Percentiles rank a stretch among this genome's conserved stretches.
Conservation (phyloP, 2,329 filamentous ascomycete genomes). For the Fusarium hainanense region DNA sequence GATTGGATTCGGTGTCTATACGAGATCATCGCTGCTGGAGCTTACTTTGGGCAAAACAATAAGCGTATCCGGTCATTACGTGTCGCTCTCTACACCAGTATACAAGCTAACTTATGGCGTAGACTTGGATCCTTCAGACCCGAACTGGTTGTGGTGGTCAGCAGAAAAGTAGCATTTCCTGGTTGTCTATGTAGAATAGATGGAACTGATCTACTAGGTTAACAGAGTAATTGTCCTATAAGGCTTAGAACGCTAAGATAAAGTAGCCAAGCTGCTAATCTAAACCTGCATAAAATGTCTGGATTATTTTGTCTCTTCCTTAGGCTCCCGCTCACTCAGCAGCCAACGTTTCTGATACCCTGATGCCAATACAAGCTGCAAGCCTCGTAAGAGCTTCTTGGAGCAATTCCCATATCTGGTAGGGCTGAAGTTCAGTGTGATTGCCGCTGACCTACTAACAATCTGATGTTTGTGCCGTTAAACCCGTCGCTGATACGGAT, state of each 20-base stretch:
- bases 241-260: not conserved
- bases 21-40: not conserved
- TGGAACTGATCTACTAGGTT: not conserved
- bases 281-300: not conserved
- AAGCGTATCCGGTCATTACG: not conserved
- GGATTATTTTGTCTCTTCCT: not conserved
- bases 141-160: not conserved
- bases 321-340: not conserved
- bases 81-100: not conserved
- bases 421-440: conserved; percentile 4
- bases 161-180: not conserved
- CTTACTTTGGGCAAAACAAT: not conserved
- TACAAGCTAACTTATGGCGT: not conserved
- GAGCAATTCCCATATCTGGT: not conserved
- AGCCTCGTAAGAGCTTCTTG: not conserved
- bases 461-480: not conserved
- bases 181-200: not conserved
- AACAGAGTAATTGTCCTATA: not conserved
- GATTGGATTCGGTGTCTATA: not conserved
- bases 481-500: not conserved
- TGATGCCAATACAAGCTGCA: not conserved
- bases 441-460: not conserved
- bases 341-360: not conserved
- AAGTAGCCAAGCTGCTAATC: not conserved
- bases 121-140: not conserved